Evolutionary conservation across 1,284 basidiomycete genomes (phyloP).

Genomic region (Sphaerobolus stellatus): DNA sequence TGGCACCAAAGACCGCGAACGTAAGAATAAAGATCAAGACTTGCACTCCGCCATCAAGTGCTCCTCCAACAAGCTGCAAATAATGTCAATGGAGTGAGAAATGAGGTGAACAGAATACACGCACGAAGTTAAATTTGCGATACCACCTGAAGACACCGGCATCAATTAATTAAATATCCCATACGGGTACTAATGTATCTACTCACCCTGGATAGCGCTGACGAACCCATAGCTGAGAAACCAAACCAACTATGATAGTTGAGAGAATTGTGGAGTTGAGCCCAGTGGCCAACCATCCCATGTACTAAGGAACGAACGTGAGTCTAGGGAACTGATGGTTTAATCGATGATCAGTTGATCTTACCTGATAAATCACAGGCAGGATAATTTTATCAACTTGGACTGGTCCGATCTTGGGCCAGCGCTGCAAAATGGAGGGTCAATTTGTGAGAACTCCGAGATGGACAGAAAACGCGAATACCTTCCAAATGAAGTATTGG

Average conservation of each 20-base stretch:
- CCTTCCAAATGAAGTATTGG: slow-evolving; percentile 53
- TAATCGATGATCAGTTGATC: slow-evolving; percentile 1
- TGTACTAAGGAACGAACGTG: slow-evolving; percentile 30
- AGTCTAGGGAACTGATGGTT: background rate
- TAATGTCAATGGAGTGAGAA: background rate
- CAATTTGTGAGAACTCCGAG: slow-evolving; percentile 17
- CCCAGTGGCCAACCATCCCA: slow-evolving; percentile 49
- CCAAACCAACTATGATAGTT: slow-evolving; percentile 52
- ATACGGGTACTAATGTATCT: slow-evolving; percentile 13
- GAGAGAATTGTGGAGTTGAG: slow-evolving; percentile 54
- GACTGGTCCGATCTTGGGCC: slow-evolving; percentile 50
- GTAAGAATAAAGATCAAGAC: slow-evolving; percentile 67
- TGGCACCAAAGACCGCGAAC: slow-evolving; percentile 68
- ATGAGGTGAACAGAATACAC: background rate
- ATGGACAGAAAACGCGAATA: slow-evolving; percentile 18
- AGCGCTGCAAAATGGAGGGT: slow-evolving; percentile 45
- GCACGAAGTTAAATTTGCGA: slow-evolving; percentile 61
- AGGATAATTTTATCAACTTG: slow-evolving; percentile 49
- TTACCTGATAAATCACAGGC: slow-evolving; percentile 54
- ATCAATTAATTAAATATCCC: slow-evolving; percentile 24
- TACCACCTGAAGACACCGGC: slow-evolving; percentile 38
- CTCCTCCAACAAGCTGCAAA: slow-evolving; percentile 53
- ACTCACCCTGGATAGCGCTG: slow-evolving; percentile 54
- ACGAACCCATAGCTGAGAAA: slow-evolving; percentile 60
- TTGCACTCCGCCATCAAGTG: slow-evolving; percentile 67